Conservation (phyloP, 2,329 filamentous ascomycete species). For the Fusarium camptoceras region DNA sequence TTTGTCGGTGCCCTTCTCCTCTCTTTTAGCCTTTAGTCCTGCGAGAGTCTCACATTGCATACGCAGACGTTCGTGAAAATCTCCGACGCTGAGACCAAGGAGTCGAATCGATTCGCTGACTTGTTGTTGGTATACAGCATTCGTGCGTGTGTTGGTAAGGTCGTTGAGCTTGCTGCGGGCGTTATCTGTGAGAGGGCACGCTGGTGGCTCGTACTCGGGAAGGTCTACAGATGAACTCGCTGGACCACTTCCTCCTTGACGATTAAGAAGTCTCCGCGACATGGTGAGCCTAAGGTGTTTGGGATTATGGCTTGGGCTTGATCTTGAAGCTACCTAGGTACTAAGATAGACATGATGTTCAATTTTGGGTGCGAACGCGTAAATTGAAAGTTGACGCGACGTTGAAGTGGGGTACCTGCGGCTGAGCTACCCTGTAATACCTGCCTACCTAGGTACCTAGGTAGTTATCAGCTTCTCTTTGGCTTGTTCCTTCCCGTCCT, state of each 20-base stretch:
- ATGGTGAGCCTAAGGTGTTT: conserved; percentile 36
- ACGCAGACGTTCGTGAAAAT: conserved; percentile 61
- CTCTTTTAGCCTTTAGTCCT: conserved; percentile 50
- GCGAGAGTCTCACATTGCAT: conserved; percentile 53
- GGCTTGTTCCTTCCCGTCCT: not conserved
- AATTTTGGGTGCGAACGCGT: conserved; percentile 18
- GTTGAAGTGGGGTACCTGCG: not conserved
- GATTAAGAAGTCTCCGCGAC: conserved; percentile 51
- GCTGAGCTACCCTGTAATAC: conserved; percentile 3
- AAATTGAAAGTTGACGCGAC: conserved; percentile 27
- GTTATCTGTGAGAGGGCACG: conserved; percentile 57
- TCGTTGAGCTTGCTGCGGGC: conserved; percentile 56
- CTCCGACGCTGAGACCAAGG: conserved; percentile 59
- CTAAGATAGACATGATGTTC: not conserved
- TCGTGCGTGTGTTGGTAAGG: conserved; percentile 57
- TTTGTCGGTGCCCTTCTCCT: conserved; percentile 52
- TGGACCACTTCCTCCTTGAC: conserved; percentile 35
- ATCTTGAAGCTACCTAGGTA: conserved; percentile 8
- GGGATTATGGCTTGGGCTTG: conserved; percentile 10
- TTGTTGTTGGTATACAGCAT: conserved; percentile 59
- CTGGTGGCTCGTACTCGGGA: conserved; percentile 64
- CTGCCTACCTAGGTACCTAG: too few relatives aligned
- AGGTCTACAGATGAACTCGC: conserved; percentile 48
- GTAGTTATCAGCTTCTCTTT: too few relatives aligned
- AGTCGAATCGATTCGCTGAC: conserved; percentile 58